Evolutionary conservation across 306 rosid species (phyloP), one percentile per base, ranked within the genome.

Genomic region (Acmispon strigosus): DNA sequence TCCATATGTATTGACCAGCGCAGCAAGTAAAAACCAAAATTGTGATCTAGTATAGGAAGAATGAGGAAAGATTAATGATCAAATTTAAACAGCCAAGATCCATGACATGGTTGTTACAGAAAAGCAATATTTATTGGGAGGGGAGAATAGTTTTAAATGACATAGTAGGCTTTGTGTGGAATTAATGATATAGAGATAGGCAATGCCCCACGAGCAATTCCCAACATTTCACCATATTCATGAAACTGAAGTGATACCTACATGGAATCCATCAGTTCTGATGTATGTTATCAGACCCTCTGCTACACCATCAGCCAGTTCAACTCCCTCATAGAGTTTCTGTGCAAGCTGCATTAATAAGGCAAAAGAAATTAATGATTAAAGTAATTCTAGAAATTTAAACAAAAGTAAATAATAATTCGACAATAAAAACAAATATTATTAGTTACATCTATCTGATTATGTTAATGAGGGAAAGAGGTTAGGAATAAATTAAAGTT

Each of bases 241-340:
- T 59, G 77, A 78, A 80, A 81, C 81, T 71, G 81, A 84, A 76
- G 76, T 14, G 89, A 63, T 75, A 84, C 96, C 76, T 87, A 94
- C 99, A 56, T 94, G 97, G 70, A 83, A 74, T 66, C 99, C 99
- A 83, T 94, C 99, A 19, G 99, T 94, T 84, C 97, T 85, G 60
- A 63, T 83, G 73, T 89, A 94, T 52, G 99, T 91, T 81, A 89
- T 94, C 81, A 94, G 67, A 76, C 99, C 99, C 34, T 74, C 86
- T 44, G 97, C 87, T 20, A 54, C 78, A 53, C 95, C 96, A 69
- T 87, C 87, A 49, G 92, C 76, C 34, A 94, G 86, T 60, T 94
- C 96, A 79, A 94, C 83, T 64, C 99, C 97, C 78, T 94, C 99
- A 8, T 94, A 94, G 55, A 94, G 97, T 78, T 91, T 89, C 77